A percentile compares a stretch with the other conserved stretches of the same genome.
These are phyloP conservation scores for Endothia cerciana DNA, from an alignment of 2,329 filamentous ascomycete genomes.

Conservation along the genomic window DNA sequence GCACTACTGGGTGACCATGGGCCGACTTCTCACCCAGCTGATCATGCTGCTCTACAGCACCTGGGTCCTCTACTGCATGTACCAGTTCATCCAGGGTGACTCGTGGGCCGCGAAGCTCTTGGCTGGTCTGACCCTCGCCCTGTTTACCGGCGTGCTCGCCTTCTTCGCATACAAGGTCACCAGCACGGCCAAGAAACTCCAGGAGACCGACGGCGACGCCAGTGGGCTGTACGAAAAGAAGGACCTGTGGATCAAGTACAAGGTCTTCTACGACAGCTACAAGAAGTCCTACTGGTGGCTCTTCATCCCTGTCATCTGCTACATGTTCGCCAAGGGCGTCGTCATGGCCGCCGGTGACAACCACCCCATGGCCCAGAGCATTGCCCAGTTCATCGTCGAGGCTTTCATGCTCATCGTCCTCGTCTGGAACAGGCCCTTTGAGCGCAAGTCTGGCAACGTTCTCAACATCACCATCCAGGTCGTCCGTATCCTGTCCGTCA, in stretches of 20 bases:
- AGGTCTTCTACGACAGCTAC: conserved; percentile 95
- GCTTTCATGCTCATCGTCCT: conserved; percentile 77
- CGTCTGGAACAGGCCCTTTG: conserved; percentile 83
- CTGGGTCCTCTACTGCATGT: conserved; percentile 95
- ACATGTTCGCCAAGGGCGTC: conserved; percentile 87
- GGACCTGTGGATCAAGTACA: conserved; percentile 92
- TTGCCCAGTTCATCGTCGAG: conserved; percentile 81
- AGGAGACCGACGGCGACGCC: conserved; percentile 73
- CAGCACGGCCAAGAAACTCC: conserved; percentile 73
- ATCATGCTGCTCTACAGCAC: conserved; percentile 91
- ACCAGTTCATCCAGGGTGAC: conserved; percentile 91
- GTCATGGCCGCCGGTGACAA: conserved; percentile 85
- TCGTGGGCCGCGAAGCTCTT: conserved; percentile 90
- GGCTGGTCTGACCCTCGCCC: conserved; percentile 76
- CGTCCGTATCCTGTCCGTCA: conserved; percentile 85
- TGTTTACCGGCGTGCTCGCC: conserved; percentile 80
- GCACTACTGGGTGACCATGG: conserved; percentile 94
- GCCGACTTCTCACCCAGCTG: conserved; percentile 84
- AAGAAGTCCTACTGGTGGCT: conserved; percentile 97
- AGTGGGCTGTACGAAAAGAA: conserved; percentile 83
- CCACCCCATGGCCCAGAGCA: conserved; percentile 79
- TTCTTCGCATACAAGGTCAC: conserved; percentile 89
- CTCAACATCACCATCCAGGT: conserved; percentile 93
- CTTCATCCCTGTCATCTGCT: conserved; percentile 86
- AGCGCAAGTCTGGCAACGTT: conserved; percentile 83